Evolutionary conservation across 2,329 filamentous ascomycete genomes (phyloP).

Genomic region (Sporothrix sp.): DNA sequence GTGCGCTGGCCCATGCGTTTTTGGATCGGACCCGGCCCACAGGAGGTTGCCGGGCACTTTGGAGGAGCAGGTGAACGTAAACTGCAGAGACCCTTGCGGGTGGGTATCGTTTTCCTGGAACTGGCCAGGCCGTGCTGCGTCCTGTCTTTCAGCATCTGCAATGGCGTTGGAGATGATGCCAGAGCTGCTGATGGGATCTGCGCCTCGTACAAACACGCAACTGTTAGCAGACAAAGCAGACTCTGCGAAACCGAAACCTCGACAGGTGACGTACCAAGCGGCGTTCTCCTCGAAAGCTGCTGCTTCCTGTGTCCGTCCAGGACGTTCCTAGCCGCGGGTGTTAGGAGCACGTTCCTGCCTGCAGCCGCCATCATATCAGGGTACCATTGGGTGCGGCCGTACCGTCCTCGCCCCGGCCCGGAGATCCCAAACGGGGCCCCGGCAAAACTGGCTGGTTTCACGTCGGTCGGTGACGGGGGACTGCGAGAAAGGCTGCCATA

Average conservation of each 20-base stretch:
- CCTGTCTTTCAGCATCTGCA: constrained; percentile 69
- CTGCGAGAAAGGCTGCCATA: constrained; percentile 10
- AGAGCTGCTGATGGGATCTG: constrained; percentile 31
- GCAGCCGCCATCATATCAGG: constrained; percentile 25
- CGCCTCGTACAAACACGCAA: neutral
- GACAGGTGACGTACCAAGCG: neutral
- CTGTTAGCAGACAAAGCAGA: no score
- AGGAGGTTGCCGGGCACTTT: constrained; percentile 77
- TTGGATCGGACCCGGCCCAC: constrained; percentile 33
- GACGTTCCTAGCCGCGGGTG: constrained; percentile 48
- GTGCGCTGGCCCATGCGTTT: constrained; percentile 2
- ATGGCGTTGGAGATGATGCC: constrained; percentile 91
- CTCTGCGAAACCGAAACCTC: neutral
- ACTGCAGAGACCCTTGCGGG: constrained; percentile 70
- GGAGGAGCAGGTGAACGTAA: constrained; percentile 93
- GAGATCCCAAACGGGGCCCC: constrained; percentile 62
- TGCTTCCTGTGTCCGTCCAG: constrained; percentile 41
- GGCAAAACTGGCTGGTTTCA: constrained; percentile 41
- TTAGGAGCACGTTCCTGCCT: constrained; percentile 52
- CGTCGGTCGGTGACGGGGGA: constrained; percentile 22
- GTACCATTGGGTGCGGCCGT: constrained; percentile 49
- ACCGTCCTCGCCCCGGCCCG: constrained; percentile 74
- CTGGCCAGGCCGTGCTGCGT: constrained; percentile 60
- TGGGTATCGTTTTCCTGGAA: constrained; percentile 40
- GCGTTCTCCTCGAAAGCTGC: constrained; percentile 27